Evolutionary conservation across 805 yeast species (phyloP), one percentile per base, ranked within the genome.

Genomic region (Starmerella ratchasimensis): DNA sequence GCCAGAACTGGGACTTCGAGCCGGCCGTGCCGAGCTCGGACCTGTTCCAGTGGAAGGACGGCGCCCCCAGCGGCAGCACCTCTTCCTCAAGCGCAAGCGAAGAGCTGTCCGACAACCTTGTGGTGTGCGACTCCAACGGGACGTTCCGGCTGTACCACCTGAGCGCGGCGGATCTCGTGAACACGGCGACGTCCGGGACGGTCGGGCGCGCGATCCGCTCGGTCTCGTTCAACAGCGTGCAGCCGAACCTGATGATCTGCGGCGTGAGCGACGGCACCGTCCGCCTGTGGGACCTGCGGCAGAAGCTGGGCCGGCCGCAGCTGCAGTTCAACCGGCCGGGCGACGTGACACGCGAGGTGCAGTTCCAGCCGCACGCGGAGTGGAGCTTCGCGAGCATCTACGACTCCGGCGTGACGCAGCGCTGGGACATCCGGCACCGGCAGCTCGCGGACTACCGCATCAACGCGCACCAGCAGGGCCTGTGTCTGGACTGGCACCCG

Each of bases 401-500:
- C 57, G 97, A 90, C 55, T 73, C 82, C 2, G 98, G 98, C 13
- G 71, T 80, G 3, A 66, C 88, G n/a, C 74, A 80, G 48, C 74
- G 78, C 47, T 86, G 81, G 74, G 98, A 90, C 59, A 50, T 81
- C n/a, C 67, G 97, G 39, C 68, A 69, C 26, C 76, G 88, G 4
- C 49, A 57, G 10, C 63, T 61, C 34, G 64, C 64, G 34, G 96
- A 88, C 49, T 64, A 76, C 36, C 74, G 76, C 42, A 68, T 90
- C 54, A 80, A 78, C 50, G 93, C 94, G 3, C 97, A 88, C 54
- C 71, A 83, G 2, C 93, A 94, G 2, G 97, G 94, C 0, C 62
- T 86, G 14, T 72, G 93, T 4, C 57, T 90, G 4, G 84, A 82
- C 50, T 84, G 94, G 76, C 94, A 86, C 53, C 93, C 93, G 0